phyloP scores from a whole-genome alignment of 2,329 filamentous ascomycete species.

The Pseudocercospora musae region DNA sequence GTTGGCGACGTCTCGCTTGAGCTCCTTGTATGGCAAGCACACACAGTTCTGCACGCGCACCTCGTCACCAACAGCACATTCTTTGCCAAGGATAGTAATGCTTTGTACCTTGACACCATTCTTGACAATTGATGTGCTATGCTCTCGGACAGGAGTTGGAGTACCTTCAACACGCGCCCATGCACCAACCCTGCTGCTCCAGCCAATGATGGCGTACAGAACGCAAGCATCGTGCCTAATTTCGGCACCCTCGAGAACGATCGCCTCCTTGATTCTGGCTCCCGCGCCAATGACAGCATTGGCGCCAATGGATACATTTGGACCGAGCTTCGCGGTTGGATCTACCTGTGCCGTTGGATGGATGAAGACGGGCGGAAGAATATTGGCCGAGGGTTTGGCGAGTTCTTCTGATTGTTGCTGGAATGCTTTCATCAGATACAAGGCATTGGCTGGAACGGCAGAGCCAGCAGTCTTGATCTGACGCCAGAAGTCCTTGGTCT shows the following conservation, averaged over 20 bases:
- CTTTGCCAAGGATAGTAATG: conserved; percentile 95
- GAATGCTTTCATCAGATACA: conserved; percentile 92
- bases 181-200: conserved; percentile 93
- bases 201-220: conserved; percentile 93
- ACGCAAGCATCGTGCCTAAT: conserved; percentile 97
- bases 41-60: conserved; percentile 96
- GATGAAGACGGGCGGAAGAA: conserved; percentile 90
- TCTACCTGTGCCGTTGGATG: conserved; percentile 88
- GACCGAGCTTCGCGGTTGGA: conserved; percentile 91
- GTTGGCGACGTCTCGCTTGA: conserved; percentile 88
- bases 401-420: conserved; percentile 80
- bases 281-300: conserved; percentile 80
- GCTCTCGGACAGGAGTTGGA: conserved; percentile 79
- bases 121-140: conserved; percentile 93
- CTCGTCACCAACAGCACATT: conserved; percentile 90
- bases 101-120: conserved; percentile 98
- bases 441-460: conserved; percentile 90
- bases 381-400: conserved; percentile 76
- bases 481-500: conserved; percentile 99
- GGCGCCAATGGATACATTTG: conserved; percentile 95
- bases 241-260: conserved; percentile 91
- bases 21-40: conserved; percentile 94
- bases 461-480: conserved; percentile 99
- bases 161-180: conserved; percentile 98
- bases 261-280: conserved; percentile 89